These are phyloP conservation scores for Collybiopsis luxurians DNA, from an alignment of 768 basidiomycete species.

Conservation along the genomic window DNA sequence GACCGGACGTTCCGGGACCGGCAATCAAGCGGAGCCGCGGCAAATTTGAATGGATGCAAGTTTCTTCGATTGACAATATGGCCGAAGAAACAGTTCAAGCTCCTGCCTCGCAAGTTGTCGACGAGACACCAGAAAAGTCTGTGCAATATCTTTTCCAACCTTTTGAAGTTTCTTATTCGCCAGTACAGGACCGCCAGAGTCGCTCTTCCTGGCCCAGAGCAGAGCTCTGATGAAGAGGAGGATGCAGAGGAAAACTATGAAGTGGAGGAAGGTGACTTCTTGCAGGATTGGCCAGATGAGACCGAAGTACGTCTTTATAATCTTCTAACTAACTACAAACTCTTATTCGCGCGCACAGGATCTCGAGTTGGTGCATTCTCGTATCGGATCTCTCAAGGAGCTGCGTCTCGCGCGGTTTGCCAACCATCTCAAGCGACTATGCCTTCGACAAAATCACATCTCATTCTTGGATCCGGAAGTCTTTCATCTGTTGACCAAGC, in stretches of 20 bases:
- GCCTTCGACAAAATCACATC: slow-evolving; percentile 85
- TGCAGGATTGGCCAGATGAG: slow-evolving; percentile 80
- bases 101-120: not conserved
- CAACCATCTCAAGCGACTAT: slow-evolving; percentile 63
- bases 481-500: slow-evolving; percentile 58
- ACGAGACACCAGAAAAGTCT: not conserved
- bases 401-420: slow-evolving; percentile 78
- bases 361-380: slow-evolving; percentile 80
- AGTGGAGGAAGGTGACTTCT: slow-evolving; percentile 61
- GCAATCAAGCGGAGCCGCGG: not conserved
- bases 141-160: not conserved
- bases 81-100: not conserved
- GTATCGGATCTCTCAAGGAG: slow-evolving; percentile 63
- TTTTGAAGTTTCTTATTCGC: too few relatives aligned
- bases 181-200: slow-evolving; percentile 38
- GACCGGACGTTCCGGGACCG: not conserved
- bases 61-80: not conserved
- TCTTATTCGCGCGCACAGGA: slow-evolving; percentile 49
- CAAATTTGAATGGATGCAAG: not conserved
- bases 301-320: slow-evolving; percentile 57
- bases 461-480: slow-evolving; percentile 68
- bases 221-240: slow-evolving; percentile 40
- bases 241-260: slow-evolving; percentile 39
- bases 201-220: slow-evolving; percentile 44
- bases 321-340: not conserved